Evolutionary conservation across 257 asterid species (phyloP).

Genomic region (Ajuga chamaepitys): DNA sequence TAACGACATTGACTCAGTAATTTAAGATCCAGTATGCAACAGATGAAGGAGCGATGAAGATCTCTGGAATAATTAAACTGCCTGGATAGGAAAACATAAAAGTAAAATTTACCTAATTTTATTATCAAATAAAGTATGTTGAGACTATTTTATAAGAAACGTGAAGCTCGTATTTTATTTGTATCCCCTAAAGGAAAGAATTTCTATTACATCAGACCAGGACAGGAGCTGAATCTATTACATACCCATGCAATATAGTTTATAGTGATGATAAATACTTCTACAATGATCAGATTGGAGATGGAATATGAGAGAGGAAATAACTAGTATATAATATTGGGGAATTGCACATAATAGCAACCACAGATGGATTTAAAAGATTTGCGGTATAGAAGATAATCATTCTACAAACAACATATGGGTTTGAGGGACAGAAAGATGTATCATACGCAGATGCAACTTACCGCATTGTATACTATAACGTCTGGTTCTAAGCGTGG

Average conservation of each 20-base stretch:
- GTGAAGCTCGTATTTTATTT: not conserved
- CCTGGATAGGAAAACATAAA: not conserved
- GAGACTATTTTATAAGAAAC: not conserved
- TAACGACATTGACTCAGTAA: not conserved
- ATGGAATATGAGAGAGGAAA: not conserved
- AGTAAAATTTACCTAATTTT: not conserved
- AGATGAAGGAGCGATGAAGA: not conserved
- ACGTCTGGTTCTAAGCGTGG: constrained; percentile 83
- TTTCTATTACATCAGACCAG: not conserved
- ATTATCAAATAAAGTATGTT: not conserved
- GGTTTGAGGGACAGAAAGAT: not conserved
- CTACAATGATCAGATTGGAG: not conserved
- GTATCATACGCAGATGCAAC: constrained; percentile 19
- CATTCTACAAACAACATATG: constrained; percentile 1
- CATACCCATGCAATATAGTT: not conserved
- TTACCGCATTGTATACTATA: constrained; percentile 81
- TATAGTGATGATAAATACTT: not conserved
- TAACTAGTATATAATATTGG: not conserved
- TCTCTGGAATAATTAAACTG: constrained; percentile 1
- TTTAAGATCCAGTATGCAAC: not conserved
- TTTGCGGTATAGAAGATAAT: not conserved
- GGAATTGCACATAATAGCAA: not conserved
- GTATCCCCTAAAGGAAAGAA: not conserved
- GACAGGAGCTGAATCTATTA: not conserved
- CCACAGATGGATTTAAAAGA: not conserved